Conservation (phyloP, 495 filamentous ascomycete species). For the Lineolata rhizophorae region DNA sequence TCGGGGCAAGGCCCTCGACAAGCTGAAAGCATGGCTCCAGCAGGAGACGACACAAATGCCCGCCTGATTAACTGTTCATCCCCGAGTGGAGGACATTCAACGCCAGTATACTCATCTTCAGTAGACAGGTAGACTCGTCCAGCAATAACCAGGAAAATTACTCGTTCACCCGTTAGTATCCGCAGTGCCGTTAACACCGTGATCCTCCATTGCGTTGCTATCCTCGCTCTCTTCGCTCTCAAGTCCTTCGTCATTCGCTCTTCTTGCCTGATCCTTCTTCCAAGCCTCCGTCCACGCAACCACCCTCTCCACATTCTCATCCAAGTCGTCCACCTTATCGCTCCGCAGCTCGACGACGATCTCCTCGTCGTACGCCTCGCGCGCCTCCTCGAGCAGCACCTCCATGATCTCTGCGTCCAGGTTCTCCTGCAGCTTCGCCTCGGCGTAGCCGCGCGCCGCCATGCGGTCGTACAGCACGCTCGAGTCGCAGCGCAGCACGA, state of each 20-base stretch:
- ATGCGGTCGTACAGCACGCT: slow-evolving; percentile 71
- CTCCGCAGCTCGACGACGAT: slow-evolving; percentile 81
- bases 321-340: slow-evolving; percentile 59
- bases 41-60: too few relatives aligned
- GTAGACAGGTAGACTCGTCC: too few relatives aligned
- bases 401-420: slow-evolving; percentile 96
- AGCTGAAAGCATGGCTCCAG: slow-evolving; percentile 66
- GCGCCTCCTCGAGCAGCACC: slow-evolving; percentile 74
- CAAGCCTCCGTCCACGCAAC: slow-evolving; percentile 61
- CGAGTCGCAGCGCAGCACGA: slow-evolving; percentile 66
- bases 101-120: too few relatives aligned
- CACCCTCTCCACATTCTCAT: slow-evolving; percentile 69
- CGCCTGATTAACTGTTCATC: slow-evolving; percentile 2
- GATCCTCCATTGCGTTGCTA: too few relatives aligned
- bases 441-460: slow-evolving; percentile 49
- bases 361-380: slow-evolving; percentile 67
- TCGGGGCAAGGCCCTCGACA: slow-evolving; percentile 61
- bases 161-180: too few relatives aligned
- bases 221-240: neutral
- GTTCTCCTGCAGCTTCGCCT: slow-evolving; percentile 86
- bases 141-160: too few relatives aligned
- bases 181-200: too few relatives aligned
- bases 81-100: too few relatives aligned
- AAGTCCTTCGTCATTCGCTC: neutral
- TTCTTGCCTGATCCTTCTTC: slow-evolving; percentile 35